A percentile compares a stretch with the other conserved stretches of the same genome.
Evolutionary conservation across 2,329 filamentous ascomycete genomes (phyloP).

Genomic region (Ophiostoma piceae): DNA sequence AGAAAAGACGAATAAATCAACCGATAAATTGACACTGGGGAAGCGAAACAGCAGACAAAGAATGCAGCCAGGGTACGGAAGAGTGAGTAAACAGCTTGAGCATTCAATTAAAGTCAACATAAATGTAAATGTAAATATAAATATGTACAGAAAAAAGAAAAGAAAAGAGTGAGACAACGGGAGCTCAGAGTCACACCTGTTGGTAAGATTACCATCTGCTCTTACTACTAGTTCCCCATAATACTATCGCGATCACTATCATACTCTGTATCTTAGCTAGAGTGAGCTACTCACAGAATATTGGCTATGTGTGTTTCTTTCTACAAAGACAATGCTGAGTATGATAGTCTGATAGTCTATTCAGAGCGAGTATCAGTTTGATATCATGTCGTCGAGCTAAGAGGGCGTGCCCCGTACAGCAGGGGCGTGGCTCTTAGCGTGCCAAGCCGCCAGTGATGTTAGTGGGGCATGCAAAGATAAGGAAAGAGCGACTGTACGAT

Average conservation of each 20-base stretch:
- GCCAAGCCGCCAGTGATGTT: background rate
- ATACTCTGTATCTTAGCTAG: background rate
- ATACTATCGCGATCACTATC: background rate
- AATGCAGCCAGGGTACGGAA: background rate
- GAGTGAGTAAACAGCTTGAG: background rate
- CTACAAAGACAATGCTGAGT: background rate
- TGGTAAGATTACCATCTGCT: constrained; percentile 9
- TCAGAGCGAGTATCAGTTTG: background rate
- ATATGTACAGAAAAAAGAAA: background rate
- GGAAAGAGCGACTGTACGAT: background rate
- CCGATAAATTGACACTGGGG: constrained; percentile 3
- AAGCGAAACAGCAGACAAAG: background rate
- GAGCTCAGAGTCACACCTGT: constrained; percentile 8
- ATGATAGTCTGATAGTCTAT: background rate
- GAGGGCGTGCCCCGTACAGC: background rate
- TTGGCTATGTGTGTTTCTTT: constrained; percentile 1
- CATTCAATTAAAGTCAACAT: background rate
- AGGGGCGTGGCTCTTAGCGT: background rate
- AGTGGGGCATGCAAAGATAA: constrained; percentile 5
- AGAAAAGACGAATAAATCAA: constrained; percentile 1
- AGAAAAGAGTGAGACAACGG: background rate
- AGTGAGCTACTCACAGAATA: background rate
- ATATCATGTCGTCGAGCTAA: constrained; percentile 3
- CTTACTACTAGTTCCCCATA: background rate
- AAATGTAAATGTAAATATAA: background rate